Percentiles rank a stretch among this genome's conserved stretches.
Conservation (phyloP, 78 protist species). For the Monosiga brevicollis region DNA sequence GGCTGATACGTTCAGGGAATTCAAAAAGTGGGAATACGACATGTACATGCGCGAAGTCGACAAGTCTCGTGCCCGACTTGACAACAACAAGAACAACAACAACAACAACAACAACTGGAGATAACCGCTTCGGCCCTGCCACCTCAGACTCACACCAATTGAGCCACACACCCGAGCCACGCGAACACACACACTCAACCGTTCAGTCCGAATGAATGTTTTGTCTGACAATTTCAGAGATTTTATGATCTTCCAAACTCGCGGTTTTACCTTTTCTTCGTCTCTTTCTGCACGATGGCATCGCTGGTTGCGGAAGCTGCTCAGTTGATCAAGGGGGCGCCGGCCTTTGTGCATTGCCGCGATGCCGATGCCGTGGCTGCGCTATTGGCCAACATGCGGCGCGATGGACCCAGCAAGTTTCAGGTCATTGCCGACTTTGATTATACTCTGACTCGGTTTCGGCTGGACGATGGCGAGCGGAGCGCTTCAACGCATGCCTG, state of each 20-base stretch:
- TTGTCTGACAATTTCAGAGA: not conserved
- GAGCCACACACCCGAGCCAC: too few species aligned
- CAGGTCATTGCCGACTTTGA: slow-evolving; percentile 9
- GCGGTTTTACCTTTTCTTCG: not conserved
- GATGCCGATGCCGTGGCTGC: not conserved
- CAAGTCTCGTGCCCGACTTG: too few species aligned
- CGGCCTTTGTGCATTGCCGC: not conserved
- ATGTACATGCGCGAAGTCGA: too few species aligned
- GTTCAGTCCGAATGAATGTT: not conserved
- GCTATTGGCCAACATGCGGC: not conserved
- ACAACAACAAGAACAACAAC: too few species aligned
- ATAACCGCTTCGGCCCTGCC: too few species aligned
- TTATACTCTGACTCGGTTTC: not conserved
- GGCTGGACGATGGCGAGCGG: not conserved
- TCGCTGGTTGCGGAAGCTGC: not conserved
- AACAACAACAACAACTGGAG: too few species aligned
- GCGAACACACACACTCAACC: not conserved
- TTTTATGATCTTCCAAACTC: not conserved
- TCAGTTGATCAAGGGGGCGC: not conserved
- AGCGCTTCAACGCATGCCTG: not conserved
- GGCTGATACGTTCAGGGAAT: too few species aligned
- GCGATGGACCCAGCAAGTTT: not conserved
- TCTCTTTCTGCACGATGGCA: not conserved
- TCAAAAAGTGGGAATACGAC: too few species aligned
- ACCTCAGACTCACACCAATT: too few species aligned